A percentile compares a stretch with the other conserved stretches of the same genome.
phyloP scores from a whole-genome alignment of 2,329 filamentous ascomycete species.

The Penicillium occitanis region DNA sequence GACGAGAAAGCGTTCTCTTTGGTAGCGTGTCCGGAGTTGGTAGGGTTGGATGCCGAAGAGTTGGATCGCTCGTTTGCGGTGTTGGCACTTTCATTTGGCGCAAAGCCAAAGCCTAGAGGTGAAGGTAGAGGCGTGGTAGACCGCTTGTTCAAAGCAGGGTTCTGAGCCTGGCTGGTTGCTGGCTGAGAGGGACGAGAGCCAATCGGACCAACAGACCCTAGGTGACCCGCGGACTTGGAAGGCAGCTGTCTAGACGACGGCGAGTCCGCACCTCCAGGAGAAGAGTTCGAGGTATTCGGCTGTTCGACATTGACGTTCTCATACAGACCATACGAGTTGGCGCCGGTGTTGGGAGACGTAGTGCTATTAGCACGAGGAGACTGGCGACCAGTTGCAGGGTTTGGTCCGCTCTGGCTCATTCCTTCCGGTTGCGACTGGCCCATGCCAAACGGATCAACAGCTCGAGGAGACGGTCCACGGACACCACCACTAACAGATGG shows the following conservation, averaged over 20 bases:
- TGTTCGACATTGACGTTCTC: constrained; percentile 61
- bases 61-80: constrained; percentile 53
- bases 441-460: constrained; percentile 68
- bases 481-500: constrained; percentile 59
- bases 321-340: constrained; percentile 57
- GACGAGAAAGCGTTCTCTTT: constrained; percentile 50
- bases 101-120: constrained; percentile 75
- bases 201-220: constrained; percentile 79
- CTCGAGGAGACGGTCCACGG: constrained; percentile 76
- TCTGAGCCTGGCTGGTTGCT: constrained; percentile 47
- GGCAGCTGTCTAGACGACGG: constrained; percentile 68
- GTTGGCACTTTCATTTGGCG: constrained; percentile 49
- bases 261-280: constrained; percentile 70
- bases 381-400: constrained; percentile 44
- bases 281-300: constrained; percentile 78
- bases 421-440: constrained; percentile 53
- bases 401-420: constrained; percentile 49
- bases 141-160: constrained; percentile 69
- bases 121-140: constrained; percentile 90
- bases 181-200: constrained; percentile 77
- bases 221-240: constrained; percentile 51
- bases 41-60: constrained; percentile 61
- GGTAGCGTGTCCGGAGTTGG: constrained; percentile 45
- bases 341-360: constrained; percentile 64
- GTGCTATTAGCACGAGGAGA: constrained; percentile 71